Conservation (phyloP, 73 alveolate species). For the Blepharisma japonicum region DNA sequence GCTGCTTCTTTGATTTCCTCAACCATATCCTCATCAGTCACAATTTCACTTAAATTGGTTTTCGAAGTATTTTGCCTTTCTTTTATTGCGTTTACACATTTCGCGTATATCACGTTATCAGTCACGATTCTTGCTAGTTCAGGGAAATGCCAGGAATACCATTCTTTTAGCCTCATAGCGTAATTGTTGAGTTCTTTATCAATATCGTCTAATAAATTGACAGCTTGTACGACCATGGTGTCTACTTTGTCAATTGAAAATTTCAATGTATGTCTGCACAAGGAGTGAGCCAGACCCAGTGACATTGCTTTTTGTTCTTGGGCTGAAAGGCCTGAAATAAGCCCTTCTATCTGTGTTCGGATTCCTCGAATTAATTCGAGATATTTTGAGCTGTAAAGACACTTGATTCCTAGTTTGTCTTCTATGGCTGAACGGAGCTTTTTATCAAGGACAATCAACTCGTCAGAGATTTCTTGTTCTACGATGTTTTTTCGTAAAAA, state of each 20-base stretch:
- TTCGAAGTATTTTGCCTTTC: slow-evolving; percentile 68
- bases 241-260: slow-evolving; percentile 97
- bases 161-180: slow-evolving; percentile 99
- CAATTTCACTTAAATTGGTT: slow-evolving; percentile 71
- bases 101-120: slow-evolving; percentile 97
- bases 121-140: slow-evolving; percentile 98
- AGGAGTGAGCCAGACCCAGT: slow-evolving; percentile 96
- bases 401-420: slow-evolving; percentile 82
- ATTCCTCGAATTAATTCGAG: slow-evolving; percentile 92
- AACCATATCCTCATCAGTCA: slow-evolving; percentile 84
- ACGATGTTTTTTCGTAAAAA: slow-evolving; percentile 90
- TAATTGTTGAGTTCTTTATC: slow-evolving; percentile 99
- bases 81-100: slow-evolving; percentile 88
- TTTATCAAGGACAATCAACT: slow-evolving; percentile 76
- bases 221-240: slow-evolving; percentile 98
- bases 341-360: slow-evolving; percentile 82
- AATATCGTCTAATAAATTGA: slow-evolving; percentile 96
- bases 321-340: slow-evolving; percentile 89
- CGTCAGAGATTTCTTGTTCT: slow-evolving; percentile 81
- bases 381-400: slow-evolving; percentile 74
- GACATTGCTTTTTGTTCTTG: slow-evolving; percentile 90
- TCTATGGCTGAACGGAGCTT: slow-evolving; percentile 80
- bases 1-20: slow-evolving; percentile 92
- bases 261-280: slow-evolving; percentile 88
- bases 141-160: slow-evolving; percentile 99